phyloP scores from a whole-genome alignment of 148 eudicot genomes.

The Arbutus unedo region DNA sequence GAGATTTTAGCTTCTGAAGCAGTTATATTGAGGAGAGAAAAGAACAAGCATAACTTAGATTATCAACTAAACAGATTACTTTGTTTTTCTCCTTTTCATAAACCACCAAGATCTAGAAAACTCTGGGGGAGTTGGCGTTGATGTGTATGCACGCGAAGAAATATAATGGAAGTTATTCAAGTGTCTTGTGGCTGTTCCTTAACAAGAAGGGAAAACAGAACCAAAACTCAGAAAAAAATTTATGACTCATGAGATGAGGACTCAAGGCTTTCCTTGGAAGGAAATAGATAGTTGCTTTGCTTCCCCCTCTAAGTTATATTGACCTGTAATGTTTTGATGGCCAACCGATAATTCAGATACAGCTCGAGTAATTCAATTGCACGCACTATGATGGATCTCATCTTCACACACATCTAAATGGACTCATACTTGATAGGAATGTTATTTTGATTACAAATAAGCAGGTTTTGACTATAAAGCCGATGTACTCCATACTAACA shows the following conservation, averaged over 20 bases:
- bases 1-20: slow-evolving; percentile 1
- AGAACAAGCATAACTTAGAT: background rate
- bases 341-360: background rate
- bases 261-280: background rate
- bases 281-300: background rate
- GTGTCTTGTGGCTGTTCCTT: background rate
- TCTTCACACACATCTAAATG: background rate
- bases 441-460: background rate
- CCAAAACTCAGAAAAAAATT: background rate
- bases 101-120: background rate
- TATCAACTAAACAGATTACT: background rate
- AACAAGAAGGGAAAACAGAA: background rate
- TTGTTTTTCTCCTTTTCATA: background rate
- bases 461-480: background rate
- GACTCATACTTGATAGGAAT: background rate
- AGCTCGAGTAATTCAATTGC: background rate
- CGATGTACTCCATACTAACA: background rate
- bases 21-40: background rate
- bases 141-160: background rate
- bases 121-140: background rate
- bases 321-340: background rate
- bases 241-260: background rate
- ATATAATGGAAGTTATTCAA: background rate
- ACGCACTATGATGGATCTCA: background rate
- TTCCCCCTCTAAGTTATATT: background rate